Percentiles rank a stretch among this genome's conserved stretches.
Conservation (phyloP, 2,329 filamentous ascomycete species). For the Chrysoporthe deuterocubensis region DNA sequence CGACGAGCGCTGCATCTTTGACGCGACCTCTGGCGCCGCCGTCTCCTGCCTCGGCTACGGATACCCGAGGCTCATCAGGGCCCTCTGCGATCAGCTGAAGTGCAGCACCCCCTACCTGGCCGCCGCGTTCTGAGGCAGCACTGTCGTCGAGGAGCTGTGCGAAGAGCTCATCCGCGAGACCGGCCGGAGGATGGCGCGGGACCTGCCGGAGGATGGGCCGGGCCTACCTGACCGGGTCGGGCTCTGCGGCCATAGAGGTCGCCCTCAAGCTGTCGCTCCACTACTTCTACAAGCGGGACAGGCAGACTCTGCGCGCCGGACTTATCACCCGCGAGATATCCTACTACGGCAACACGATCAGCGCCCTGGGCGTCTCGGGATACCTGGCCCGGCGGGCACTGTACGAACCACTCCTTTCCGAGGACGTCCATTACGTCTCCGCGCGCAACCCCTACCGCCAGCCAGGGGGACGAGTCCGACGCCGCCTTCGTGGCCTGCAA, state of each 20-base stretch:
- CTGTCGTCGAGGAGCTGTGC: constrained; percentile 45
- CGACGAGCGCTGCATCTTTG: constrained; percentile 47
- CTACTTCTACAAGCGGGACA: constrained; percentile 62
- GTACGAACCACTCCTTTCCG: constrained; percentile 64
- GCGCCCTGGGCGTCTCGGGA: constrained; percentile 66
- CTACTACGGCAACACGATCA: constrained; percentile 75
- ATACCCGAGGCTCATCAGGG: constrained; percentile 30
- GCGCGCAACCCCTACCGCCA: constrained; percentile 70
- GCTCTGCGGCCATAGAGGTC: constrained; percentile 68
- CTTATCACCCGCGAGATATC: constrained; percentile 71
- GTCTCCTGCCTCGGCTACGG: constrained; percentile 49
- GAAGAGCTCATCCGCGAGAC: constrained; percentile 37
- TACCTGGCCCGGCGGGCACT: constrained; percentile 62
- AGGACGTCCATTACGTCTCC: constrained; percentile 63
- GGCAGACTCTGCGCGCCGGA: constrained; percentile 56
- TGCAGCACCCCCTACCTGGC: not conserved
- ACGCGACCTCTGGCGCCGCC: constrained; percentile 50
- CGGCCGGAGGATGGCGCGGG: constrained; percentile 13
- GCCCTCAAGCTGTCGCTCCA: constrained; percentile 68
- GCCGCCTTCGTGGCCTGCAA: constrained; percentile 65
- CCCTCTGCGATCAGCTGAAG: constrained; percentile 11
- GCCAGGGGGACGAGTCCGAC: constrained; percentile 55
- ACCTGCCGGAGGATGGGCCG: constrained; percentile 46
- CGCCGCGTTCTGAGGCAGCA: constrained; percentile 32
- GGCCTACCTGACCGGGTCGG: constrained; percentile 43